Base-by-base conservation (phyloP, 371 early-diverging fungal species). In the Haplosporangium sp. region DNA sequence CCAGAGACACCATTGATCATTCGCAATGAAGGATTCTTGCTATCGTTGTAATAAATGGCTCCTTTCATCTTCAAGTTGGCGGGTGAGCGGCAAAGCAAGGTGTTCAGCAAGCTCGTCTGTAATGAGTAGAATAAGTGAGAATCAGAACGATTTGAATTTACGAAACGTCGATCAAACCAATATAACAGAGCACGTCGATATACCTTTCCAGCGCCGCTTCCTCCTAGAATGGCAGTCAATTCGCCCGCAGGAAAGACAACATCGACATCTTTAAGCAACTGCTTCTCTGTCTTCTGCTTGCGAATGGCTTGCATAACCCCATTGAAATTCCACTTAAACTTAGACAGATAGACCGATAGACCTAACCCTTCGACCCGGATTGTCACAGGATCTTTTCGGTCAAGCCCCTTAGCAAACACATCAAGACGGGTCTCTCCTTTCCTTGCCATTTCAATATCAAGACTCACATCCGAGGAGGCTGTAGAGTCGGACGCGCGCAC, bases 151-250 rank as follows among this genome's bases (percentile, higher is more conserved):
- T 4, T 53, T 29, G 10, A 47, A 50, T 14, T 4, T 29, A 29
- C 29, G 29, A 29, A 29, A 29, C 29, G 29, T 1, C 4, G 29
- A 4, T 29, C 29, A 29, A 29, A 29, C 29, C 29, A 21, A 59
- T 21, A 20, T 7, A 21, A 46, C 36, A 5, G 12, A 1, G 40
- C 23, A 23, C 16, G 20, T 16, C 11, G 4, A 41, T 1, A 21
- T 60, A 75, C 75, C 70, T 92, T 92, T 46, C 92, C 92, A 4
- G 89, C 83, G 4, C 93, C 93, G 55, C 85, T 84, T 6, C 83
- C 74, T 5, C 92, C 92, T 36, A 91, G 82, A 54, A 92, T 83
- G 37, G 90, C 91, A 1, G 88, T 87, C 72, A 93, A 74, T 37
- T 83, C 73, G 14, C 85, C 85, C 10, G 86, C 80, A 1, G 81